Evolutionary conservation across 768 basidiomycete genomes (phyloP), one percentile per base, ranked within the genome.

Genomic region (Rhodotorula taiwanensis): DNA sequence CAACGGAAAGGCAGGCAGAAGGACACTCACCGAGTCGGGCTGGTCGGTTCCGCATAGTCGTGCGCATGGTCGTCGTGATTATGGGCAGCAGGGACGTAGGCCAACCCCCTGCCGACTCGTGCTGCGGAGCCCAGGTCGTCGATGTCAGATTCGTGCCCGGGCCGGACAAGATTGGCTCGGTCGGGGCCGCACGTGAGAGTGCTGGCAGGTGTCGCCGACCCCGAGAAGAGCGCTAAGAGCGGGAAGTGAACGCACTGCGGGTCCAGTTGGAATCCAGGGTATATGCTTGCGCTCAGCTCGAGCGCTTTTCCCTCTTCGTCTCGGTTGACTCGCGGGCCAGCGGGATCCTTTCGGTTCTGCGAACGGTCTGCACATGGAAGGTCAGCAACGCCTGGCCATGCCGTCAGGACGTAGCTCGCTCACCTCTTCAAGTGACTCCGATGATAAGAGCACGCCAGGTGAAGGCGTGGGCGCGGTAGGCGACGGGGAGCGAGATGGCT

Each of bases 81-180:
- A 10, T 13, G 41, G 14, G 34, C 39, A 30, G 33, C 49, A 15
- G 58, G 64, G 27, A 51, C 7, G 33, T 60, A 60, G 13, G 55
- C 64, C 25, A 65, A 25, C 10, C 64, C 64, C 39, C 64, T 44
- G 30, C 64, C 64, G 3, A 60, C 43, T 16, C 64, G 53, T 10
- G 58, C 64, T 65, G 53, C 5, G 27, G 16, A n/a, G n/a, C n/a
- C n/a, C n/a, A n/a, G n/a, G n/a, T n/a, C n/a, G n/a, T n/a, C n/a
- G n/a, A n/a, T n/a, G n/a, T n/a, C n/a, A n/a, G n/a, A n/a, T n/a
- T n/a, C n/a, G n/a, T n/a, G n/a, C n/a, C n/a, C n/a, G n/a, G n/a
- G n/a, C n/a, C n/a, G n/a, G n/a, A n/a, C n/a, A n/a, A n/a, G n/a
- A n/a, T n/a, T n/a, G n/a, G n/a, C n/a, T n/a, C n/a, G n/a, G n/a